Percentiles rank a stretch among this genome's conserved stretches.
phyloP scores from a whole-genome alignment of 1,284 basidiomycete species.

The Leccinum fallax region DNA sequence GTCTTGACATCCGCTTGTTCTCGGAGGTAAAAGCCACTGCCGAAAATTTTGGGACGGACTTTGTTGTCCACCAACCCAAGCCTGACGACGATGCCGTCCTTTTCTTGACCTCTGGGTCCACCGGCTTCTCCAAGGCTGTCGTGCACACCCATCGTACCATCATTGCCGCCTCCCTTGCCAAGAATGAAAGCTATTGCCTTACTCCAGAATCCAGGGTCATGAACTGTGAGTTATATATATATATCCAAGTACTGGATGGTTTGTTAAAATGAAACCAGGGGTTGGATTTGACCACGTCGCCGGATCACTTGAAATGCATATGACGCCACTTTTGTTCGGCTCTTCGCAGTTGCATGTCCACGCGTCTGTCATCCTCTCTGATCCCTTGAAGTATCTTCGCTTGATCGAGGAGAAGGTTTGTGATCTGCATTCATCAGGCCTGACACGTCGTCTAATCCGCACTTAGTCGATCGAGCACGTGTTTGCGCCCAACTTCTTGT shows the following conservation, averaged over 20 bases:
- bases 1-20: constrained; percentile 31
- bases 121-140: constrained; percentile 33
- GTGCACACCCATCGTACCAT: constrained; percentile 30
- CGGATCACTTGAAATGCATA: constrained; percentile 32
- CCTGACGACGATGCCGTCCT: constrained; percentile 31
- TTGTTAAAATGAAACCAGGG: constrained; percentile 8
- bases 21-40: constrained; percentile 27
- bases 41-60: constrained; percentile 8
- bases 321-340: constrained; percentile 27
- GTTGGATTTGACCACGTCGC: constrained; percentile 41
- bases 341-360: constrained; percentile 31
- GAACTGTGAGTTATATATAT: constrained; percentile 28
- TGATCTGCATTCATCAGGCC: neutral
- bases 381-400: constrained; percentile 23
- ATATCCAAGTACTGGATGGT: neutral
- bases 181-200: constrained; percentile 27
- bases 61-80: constrained; percentile 19
- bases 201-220: constrained; percentile 31
- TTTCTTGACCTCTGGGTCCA: constrained; percentile 32
- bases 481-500: constrained; percentile 45
- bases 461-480: constrained; percentile 25
- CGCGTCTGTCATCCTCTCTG: constrained; percentile 30
- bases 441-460: neutral
- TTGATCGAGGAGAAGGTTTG: constrained; percentile 28
- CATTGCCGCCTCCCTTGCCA: constrained; percentile 29